These are phyloP conservation scores for Penicillium atrosanguineum DNA, from an alignment of 495 filamentous ascomycete genomes.

Conservation along the genomic window DNA sequence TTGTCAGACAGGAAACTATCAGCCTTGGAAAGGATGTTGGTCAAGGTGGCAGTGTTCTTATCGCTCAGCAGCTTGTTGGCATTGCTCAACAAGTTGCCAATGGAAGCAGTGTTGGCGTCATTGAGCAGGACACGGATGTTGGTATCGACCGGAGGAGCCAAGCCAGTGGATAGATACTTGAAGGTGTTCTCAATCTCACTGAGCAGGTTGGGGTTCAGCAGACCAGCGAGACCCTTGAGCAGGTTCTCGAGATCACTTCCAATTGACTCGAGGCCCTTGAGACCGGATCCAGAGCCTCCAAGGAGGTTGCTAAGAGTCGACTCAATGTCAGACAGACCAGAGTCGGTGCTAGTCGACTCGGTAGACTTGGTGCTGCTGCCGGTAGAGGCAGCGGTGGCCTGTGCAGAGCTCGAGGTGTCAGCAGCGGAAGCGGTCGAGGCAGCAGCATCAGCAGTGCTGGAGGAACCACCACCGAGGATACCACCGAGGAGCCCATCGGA, in stretches of 20 bases:
- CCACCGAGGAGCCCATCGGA: background rate
- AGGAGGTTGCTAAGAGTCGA: background rate
- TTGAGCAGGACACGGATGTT: slow-evolving; percentile 39
- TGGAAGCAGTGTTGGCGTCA: slow-evolving; percentile 19
- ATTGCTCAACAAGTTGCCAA: slow-evolving; percentile 28
- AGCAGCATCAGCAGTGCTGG: background rate
- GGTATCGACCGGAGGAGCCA: slow-evolving; percentile 37
- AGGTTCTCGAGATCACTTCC: slow-evolving; percentile 8
- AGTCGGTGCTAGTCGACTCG: background rate
- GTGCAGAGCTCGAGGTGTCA: slow-evolving; percentile 2
- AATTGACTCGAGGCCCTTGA: background rate
- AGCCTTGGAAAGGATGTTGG: slow-evolving; percentile 26
- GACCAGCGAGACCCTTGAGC: slow-evolving; percentile 14
- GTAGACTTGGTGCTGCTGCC: background rate
- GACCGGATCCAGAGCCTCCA: background rate
- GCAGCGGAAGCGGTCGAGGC: slow-evolving; percentile 3
- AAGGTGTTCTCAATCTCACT: slow-evolving; percentile 32
- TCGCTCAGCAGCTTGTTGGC: slow-evolving; percentile 28
- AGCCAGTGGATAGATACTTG: slow-evolving; percentile 33
- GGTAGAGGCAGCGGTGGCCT: background rate
- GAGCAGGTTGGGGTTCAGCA: slow-evolving; percentile 25
- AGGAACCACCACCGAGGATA: background rate
- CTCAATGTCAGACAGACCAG: background rate
- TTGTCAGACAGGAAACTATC: slow-evolving; percentile 30
- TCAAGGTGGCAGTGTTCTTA: slow-evolving; percentile 37